Conservation (phyloP, 2,329 filamentous ascomycete species). For the Microsporum audouinii region DNA sequence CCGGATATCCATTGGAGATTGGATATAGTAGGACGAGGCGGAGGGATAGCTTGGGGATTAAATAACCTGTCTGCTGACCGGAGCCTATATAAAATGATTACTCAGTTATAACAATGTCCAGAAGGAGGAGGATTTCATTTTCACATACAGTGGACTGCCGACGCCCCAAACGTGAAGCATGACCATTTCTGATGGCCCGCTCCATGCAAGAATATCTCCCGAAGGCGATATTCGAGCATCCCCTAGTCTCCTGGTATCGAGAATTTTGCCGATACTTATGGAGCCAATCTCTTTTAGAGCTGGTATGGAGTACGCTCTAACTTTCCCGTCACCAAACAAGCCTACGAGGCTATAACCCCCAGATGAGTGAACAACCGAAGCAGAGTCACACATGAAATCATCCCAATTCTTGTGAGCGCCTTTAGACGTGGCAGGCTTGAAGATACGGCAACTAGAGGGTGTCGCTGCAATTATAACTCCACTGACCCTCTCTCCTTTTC, state of each 20-base stretch:
- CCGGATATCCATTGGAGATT: constrained; percentile 95
- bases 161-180: constrained; percentile 77
- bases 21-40: constrained; percentile 80
- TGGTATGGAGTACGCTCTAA: constrained; percentile 76
- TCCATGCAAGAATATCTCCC: constrained; percentile 79
- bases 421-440: constrained; percentile 72
- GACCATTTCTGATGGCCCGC: constrained; percentile 72
- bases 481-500: constrained; percentile 62
- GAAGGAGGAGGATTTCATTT: background rate
- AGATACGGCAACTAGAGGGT: constrained; percentile 64
- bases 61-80: constrained; percentile 58
- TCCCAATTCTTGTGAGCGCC: constrained; percentile 90
- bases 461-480: constrained; percentile 73
- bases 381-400: constrained; percentile 68
- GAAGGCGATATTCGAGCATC: constrained; percentile 61
- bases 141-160: constrained; percentile 50
- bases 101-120: background rate
- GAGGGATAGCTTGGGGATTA: constrained; percentile 62
- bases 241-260: constrained; percentile 62
- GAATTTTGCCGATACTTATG: constrained; percentile 49
- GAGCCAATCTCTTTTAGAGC: constrained; percentile 72
- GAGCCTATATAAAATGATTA: constrained; percentile 25
- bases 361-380: constrained; percentile 62
- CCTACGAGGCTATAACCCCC: constrained; percentile 70
- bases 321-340: constrained; percentile 70